These are phyloP conservation scores for Protomyces pachydermus DNA, from an alignment of 1,139 yeast genomes.

Conservation along the genomic window DNA sequence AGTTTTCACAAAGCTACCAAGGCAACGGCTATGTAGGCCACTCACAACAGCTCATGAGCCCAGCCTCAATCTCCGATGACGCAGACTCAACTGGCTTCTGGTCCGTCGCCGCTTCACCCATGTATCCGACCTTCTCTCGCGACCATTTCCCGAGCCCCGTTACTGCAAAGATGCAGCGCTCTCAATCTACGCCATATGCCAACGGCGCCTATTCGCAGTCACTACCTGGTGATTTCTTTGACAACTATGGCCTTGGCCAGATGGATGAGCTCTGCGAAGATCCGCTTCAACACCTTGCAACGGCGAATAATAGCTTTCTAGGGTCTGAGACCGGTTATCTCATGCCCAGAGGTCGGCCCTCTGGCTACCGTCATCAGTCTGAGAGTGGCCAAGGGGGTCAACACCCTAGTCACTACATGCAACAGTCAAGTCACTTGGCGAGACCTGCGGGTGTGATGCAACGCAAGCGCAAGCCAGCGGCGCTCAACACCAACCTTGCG, in stretches of 20 bases:
- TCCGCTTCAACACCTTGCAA: not conserved
- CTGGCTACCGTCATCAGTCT: not conserved
- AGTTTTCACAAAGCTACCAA: not conserved
- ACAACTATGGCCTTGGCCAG: not conserved
- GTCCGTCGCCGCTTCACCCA: not conserved
- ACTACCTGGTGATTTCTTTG: not conserved
- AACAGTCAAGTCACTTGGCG: not conserved
- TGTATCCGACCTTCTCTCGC: not conserved
- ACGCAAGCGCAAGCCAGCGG: slow-evolving; percentile 12
- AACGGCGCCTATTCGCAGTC: not conserved
- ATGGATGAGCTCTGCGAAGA: not conserved
- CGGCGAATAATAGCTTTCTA: not conserved
- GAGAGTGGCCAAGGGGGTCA: not conserved
- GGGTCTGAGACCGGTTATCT: not conserved
- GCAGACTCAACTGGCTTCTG: not conserved
- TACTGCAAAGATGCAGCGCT: not conserved
- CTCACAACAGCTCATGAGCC: not conserved
- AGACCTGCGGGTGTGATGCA: slow-evolving; percentile 11
- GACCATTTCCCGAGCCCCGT: not conserved
- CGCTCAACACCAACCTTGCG: slow-evolving; percentile 7
- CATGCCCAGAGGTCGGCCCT: not conserved
- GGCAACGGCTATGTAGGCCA: not conserved
- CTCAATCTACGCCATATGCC: not conserved
- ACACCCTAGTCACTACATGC: not conserved
- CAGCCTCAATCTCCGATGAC: not conserved